Percentiles rank a stretch among this genome's conserved stretches.
Evolutionary conservation across 805 yeast species (phyloP).

Genomic region (Scheffersomyces spartinae): DNA sequence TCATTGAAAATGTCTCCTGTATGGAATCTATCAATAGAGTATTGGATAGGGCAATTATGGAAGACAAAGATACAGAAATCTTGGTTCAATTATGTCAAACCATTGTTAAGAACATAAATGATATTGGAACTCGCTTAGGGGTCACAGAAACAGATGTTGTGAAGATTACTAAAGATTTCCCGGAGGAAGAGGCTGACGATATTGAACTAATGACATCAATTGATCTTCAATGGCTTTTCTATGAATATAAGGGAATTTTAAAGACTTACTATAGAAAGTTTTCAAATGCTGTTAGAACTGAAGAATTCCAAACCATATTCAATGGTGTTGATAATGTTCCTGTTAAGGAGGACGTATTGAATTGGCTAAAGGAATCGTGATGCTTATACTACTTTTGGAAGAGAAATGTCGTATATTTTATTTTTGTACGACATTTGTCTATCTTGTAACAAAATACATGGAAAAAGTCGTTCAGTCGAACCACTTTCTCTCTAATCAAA

Average conservation of each 20-base stretch:
- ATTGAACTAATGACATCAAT: conserved; percentile 12
- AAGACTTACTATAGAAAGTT: conserved; percentile 26
- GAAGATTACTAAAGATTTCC: conserved; percentile 14
- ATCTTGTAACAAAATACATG: too few species aligned
- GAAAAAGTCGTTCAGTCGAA: too few species aligned
- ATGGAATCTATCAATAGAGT: conserved; percentile 31
- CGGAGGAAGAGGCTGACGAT: conserved; percentile 14
- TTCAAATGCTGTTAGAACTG: conserved; percentile 5
- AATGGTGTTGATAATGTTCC: conserved; percentile 10
- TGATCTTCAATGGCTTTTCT: conserved; percentile 30
- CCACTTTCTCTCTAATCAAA: too few species aligned
- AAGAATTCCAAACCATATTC: conserved; percentile 9
- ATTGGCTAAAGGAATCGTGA: conserved; percentile 12
- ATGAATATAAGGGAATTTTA: conserved; percentile 29
- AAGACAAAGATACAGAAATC: not conserved
- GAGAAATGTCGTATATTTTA: too few species aligned
- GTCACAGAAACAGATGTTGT: conserved; percentile 8
- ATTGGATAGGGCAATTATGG: conserved; percentile 4
- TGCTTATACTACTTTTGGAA: too few species aligned
- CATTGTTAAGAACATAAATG: conserved; percentile 21
- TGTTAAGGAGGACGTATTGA: conserved; percentile 10
- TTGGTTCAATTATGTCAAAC: conserved; percentile 8
- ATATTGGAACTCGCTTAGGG: conserved; percentile 8
- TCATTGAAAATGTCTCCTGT: conserved; percentile 29
- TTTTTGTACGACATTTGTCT: too few species aligned